These are phyloP conservation scores for Alternaria ventricosa DNA, from an alignment of 2,329 filamentous ascomycete species.

Conservation along the genomic window DNA sequence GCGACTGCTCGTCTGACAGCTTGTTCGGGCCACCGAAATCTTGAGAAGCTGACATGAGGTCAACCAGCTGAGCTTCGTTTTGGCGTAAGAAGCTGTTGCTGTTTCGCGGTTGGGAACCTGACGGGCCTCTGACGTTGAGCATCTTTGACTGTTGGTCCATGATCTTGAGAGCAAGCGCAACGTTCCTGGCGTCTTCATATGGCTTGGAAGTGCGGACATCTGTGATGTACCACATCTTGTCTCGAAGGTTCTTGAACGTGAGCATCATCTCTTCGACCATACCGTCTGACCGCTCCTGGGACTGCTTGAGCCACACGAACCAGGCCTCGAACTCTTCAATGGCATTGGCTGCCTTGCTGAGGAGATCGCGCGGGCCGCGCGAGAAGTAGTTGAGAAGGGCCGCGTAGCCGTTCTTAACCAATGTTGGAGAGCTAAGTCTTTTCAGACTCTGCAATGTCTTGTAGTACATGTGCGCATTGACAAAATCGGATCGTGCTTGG, in stretches of 20 bases:
- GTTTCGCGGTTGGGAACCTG: conserved; percentile 50
- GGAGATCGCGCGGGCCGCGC: conserved; percentile 71
- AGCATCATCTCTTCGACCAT: conserved; percentile 77
- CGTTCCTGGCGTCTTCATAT: conserved; percentile 85
- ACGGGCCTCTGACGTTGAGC: conserved; percentile 49
- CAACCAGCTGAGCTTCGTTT: conserved; percentile 83
- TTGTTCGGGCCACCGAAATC: conserved; percentile 93
- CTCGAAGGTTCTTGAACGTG: conserved; percentile 75
- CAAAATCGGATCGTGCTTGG: conserved; percentile 79
- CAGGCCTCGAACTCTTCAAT: conserved; percentile 81
- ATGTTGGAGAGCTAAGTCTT: conserved; percentile 63
- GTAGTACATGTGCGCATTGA: conserved; percentile 85
- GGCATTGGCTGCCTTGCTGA: conserved; percentile 71
- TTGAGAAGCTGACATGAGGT: conserved; percentile 80
- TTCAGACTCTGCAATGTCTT: conserved; percentile 78
- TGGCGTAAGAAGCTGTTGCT: conserved; percentile 72
- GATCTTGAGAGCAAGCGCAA: conserved; percentile 85
- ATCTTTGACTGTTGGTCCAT: conserved; percentile 71
- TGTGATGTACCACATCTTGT: conserved; percentile 99
- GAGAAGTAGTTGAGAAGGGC: conserved; percentile 77
- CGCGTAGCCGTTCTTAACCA: conserved; percentile 72
- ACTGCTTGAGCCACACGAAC: conserved; percentile 84
- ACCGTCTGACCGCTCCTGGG: conserved; percentile 77
- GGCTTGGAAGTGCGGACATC: conserved; percentile 89
- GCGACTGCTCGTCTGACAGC: conserved; percentile 91